Evolutionary conservation across 371 early-diverging fungal genomes (phyloP), one percentile per base, ranked within the genome.

Genomic region (Nematocida sp.): DNA sequence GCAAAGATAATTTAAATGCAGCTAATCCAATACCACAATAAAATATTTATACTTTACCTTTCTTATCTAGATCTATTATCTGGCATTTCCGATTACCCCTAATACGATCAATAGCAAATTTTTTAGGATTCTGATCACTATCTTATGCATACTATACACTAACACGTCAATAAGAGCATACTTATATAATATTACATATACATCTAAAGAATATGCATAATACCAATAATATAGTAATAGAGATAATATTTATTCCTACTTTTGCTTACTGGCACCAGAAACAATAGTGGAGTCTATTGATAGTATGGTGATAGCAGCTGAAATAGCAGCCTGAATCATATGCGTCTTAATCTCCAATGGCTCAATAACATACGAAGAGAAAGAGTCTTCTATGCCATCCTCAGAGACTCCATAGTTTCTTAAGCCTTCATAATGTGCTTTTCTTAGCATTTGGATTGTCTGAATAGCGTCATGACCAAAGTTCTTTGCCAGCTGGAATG

Each of bases 401-500:
- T 87, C 86, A 65, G 88, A 87, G 1, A 83, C 61, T 37, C 84
- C 84, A 40, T 54, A 58, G 47, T 77, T 63, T 7, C 55, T 63
- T 62, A 83, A 84, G 82, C 88, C 89, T 78, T 88, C 87, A 35
- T 88, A 86, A 81, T 97, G 98, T 80, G 90, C 88, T 85, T 91
- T 90, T 80, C 99, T 88, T 63, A 99, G 86, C 85, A 91, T 88
- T 85, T 95, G 95, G 51, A 99, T 85, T 70, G 93, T 89, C 82
- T 91, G 92, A 11, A 95, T 95, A n/a, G 95, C 89, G 82, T 99
- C 98, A 76, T 97, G 92, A 64, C 99, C 99, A 70, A 97, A 96
- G 84, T 99, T 99, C 83, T 92, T 92, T 83, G 93, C 91, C 34
- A 99, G 86, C 83, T 94, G 94, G 81, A 94, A 89, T 13, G 99